phyloP scores from a whole-genome alignment of 108 stramenopile species.

The Pseudonitzschia multistriata region DNA sequence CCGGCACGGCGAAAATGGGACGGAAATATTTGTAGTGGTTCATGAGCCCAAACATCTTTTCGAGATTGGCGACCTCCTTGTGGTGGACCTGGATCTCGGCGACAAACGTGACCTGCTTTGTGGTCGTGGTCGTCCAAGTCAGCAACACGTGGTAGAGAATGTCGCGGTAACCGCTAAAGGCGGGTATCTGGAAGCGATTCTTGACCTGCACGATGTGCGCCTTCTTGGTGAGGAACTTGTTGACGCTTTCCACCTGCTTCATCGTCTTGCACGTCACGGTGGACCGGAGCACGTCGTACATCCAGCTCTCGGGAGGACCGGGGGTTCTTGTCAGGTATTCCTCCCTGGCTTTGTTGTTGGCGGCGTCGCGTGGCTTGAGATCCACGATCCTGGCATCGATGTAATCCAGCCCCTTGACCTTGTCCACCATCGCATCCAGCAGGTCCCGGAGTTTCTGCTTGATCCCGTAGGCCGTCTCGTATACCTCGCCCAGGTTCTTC shows the following conservation, averaged over 20 bases:
- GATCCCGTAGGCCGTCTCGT: conserved; percentile 45
- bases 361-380: conserved; percentile 39
- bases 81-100: conserved; percentile 47
- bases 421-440: conserved; percentile 39
- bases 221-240: conserved; percentile 38
- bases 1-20: conserved; percentile 30
- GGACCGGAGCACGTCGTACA: conserved; percentile 39
- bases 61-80: conserved; percentile 37
- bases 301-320: conserved; percentile 38
- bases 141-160: conserved; percentile 37
- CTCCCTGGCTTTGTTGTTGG: conserved; percentile 38
- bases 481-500: conserved; percentile 37
- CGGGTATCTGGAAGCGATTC: conserved; percentile 35
- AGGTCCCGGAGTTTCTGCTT: conserved; percentile 38
- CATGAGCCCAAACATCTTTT: conserved; percentile 36
- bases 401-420: conserved; percentile 45
- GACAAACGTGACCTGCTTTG: conserved; percentile 32
- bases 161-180: conserved; percentile 43
- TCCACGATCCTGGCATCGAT: conserved; percentile 40
- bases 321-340: conserved; percentile 35
- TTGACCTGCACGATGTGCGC: conserved; percentile 43
- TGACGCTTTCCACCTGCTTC: conserved; percentile 37
- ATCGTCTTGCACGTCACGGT: conserved; percentile 40
- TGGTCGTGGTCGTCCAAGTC: conserved; percentile 42
- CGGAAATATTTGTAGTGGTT: conserved; percentile 47